Evolutionary conservation across 345 rosid species (phyloP).

Genomic region (Trapa incisa): DNA sequence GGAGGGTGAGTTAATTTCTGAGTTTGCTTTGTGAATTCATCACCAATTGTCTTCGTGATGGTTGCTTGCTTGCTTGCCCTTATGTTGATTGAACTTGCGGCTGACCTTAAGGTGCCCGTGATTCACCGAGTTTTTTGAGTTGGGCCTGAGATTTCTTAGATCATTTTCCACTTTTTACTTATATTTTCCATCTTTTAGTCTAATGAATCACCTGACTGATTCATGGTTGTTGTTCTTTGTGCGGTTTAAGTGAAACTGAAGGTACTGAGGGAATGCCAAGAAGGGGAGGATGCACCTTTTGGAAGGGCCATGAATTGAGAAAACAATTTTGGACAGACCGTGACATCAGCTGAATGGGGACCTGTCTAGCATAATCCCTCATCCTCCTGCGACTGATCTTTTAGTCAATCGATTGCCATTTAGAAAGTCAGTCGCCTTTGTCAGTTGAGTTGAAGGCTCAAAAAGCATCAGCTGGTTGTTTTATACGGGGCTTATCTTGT

Average conservation of each 20-base stretch:
- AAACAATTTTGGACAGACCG: conserved; percentile 5
- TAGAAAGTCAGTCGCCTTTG: conserved; percentile 3
- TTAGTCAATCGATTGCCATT: background rate
- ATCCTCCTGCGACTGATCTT: background rate
- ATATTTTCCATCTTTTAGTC: background rate
- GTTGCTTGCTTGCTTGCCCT: background rate
- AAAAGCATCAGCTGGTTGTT: conserved; percentile 39
- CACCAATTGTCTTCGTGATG: background rate
- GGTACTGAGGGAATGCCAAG: background rate
- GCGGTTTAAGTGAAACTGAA: background rate
- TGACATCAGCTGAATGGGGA: background rate
- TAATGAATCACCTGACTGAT: background rate
- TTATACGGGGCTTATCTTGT: conserved; percentile 31
- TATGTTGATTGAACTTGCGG: background rate
- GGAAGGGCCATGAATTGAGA: background rate
- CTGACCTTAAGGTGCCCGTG: background rate
- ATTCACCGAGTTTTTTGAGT: background rate
- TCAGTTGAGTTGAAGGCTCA: conserved; percentile 5
- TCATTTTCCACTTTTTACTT: background rate
- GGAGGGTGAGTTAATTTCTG: background rate
- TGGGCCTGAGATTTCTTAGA: background rate
- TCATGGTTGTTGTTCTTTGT: background rate
- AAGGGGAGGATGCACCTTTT: background rate
- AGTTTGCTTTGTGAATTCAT: background rate
- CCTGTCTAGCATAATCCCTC: background rate